phyloP scores from a whole-genome alignment of 176 grass and related monocot genomes.

The Tillandsia fasciculata region DNA sequence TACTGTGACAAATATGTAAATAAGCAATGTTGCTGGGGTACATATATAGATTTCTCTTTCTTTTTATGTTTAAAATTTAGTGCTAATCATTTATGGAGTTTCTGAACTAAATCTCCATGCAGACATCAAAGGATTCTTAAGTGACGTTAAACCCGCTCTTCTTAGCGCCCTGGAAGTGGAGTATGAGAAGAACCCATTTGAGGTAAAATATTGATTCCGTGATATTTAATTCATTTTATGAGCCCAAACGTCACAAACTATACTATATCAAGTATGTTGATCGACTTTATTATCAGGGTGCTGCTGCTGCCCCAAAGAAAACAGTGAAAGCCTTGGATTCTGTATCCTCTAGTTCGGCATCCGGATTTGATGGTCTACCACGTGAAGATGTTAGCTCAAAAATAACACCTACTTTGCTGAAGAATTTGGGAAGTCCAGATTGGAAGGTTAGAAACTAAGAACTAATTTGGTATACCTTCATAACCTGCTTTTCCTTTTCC shows the following conservation, averaged over 20 bases:
- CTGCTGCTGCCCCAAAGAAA: conserved; percentile 70
- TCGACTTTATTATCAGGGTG: conserved; percentile 34
- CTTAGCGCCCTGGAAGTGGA: conserved; percentile 75
- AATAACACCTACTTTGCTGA: conserved; percentile 74
- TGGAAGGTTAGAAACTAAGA: conserved; percentile 60
- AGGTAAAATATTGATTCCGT: conserved; percentile 29
- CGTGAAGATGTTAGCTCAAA: conserved; percentile 92
- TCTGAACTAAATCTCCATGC: conserved; percentile 19
- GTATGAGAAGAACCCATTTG: conserved; percentile 96
- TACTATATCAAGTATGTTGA: conserved; percentile 17
- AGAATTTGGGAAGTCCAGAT: conserved; percentile 80
- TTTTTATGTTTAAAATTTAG: background rate
- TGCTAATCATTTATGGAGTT: background rate
- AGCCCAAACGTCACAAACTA: background rate
- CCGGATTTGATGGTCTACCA: conserved; percentile 72
- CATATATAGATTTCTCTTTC: background rate
- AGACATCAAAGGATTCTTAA: conserved; percentile 96
- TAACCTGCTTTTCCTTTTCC: background rate
- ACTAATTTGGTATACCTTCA: conserved; percentile 3
- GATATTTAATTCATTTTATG: background rate
- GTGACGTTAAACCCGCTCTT: conserved; percentile 94
- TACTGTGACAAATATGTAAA: too few relatives aligned
- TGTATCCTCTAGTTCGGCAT: conserved; percentile 36
- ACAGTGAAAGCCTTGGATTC: conserved; percentile 59
- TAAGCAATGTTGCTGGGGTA: too few relatives aligned